Evolutionary conservation across 202 grass and related monocot species (phyloP), one percentile per base, ranked within the genome.

Genomic region (Eragrostis tef): DNA sequence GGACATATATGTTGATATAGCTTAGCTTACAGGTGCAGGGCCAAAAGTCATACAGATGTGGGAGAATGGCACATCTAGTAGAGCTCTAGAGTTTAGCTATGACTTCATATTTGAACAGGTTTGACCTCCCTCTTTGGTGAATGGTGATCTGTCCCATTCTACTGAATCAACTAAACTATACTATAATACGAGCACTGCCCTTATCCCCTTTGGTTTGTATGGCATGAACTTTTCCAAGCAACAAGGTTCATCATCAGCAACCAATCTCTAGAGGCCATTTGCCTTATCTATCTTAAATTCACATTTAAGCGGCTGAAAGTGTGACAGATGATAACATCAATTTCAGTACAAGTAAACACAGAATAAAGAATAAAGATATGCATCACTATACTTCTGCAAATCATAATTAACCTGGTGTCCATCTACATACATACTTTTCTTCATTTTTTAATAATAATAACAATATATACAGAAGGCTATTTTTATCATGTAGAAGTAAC

Each of bases 121-220:
- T 65, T 71, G 77, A 85, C 64, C 82, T 81, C 12, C 49, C 47
- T 66, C 9, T 74, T 39, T 84, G 31, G 26, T 36, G 75, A 70
- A 75, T 36, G 75, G 75, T 84, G 61, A n/a, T 75, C 29, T 88
- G 86, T 88, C 70, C 43, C 62, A 84, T 75, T 88, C 81, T 47
- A 51, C n/a, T 8, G 19, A 53, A 47, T 77, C 8, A 72, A 65
- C 8, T 61, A 67, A 79, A 12, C 45, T 83, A n/a, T n/a, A n/a
- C 29, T 49, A 6, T 65, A 64, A 5, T 21, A 56, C 71, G 60
- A 79, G 73, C 26, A 67, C 3, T 67, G 60, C 11, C 52, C 34
- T 39, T 79, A 73, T 77, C 15, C 69, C 21, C 71, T 71, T 87
- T 22, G 39, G 25, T 57, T 85, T 31, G 11, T 78, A 43, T 19